A percentile compares a stretch with the other conserved stretches of the same genome.
Evolutionary conservation across 352 stramenopile genomes (phyloP).

Genomic region (Pythium aphanidermatum): DNA sequence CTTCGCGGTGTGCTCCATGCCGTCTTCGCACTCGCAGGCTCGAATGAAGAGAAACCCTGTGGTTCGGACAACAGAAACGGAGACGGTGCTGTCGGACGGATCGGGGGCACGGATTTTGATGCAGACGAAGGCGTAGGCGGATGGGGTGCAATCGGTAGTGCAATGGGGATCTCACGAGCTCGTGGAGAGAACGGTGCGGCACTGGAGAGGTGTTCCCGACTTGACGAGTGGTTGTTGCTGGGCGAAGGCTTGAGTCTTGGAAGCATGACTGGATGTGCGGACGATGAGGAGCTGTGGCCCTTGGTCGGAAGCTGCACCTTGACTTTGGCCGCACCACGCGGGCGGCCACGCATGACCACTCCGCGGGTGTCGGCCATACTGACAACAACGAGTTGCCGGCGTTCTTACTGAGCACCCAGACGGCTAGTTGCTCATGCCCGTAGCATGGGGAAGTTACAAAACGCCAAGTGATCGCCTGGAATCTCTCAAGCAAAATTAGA

Average conservation of each 20-base stretch:
- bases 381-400: background rate
- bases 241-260: conserved; percentile 8
- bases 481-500: background rate
- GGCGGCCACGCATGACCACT: conserved; percentile 1
- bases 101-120: conserved; percentile 1
- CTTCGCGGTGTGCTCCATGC: conserved; percentile 59
- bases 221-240: conserved; percentile 15
- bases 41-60: conserved; percentile 8
- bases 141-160: conserved; percentile 3
- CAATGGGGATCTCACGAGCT: conserved; percentile 14
- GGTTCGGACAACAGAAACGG: conserved; percentile 13
- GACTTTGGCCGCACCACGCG: conserved; percentile 11
- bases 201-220: conserved; percentile 13
- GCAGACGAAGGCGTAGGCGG: background rate
- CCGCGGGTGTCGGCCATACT: conserved; percentile 10
- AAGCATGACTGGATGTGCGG: conserved; percentile 1
- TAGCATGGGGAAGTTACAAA: conserved; percentile 26
- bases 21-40: conserved; percentile 25
- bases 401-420: no score
- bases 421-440: no score
- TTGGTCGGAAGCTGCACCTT: conserved; percentile 9
- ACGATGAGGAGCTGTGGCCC: background rate
- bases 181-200: conserved; percentile 26
- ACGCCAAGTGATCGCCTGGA: no score
- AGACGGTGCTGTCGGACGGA: background rate